phyloP scores from a whole-genome alignment of 106 monocot species.

The Allium sativum region DNA sequence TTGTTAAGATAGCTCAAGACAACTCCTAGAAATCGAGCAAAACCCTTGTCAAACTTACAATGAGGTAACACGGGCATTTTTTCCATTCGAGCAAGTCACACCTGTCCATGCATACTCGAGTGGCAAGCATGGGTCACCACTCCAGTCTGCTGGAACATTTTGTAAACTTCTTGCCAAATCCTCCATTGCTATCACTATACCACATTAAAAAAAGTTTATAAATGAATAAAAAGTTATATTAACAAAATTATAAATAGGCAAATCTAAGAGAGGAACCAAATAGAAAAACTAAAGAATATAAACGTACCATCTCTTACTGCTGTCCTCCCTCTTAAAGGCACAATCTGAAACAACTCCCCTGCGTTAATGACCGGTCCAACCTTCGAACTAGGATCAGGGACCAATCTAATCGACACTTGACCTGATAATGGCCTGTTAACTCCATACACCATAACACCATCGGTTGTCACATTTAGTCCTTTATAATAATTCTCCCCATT shows the following conservation, averaged over 20 bases:
- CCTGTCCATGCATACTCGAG: slow-evolving; percentile 47
- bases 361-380: slow-evolving; percentile 90
- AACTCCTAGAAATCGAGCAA: neutral
- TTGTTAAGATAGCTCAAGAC: too few relatives aligned
- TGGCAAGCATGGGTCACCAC: slow-evolving; percentile 55
- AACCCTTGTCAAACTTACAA: slow-evolving; percentile 26
- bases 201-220: neutral
- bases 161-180: slow-evolving; percentile 39
- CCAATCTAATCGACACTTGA: slow-evolving; percentile 40
- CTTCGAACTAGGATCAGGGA: slow-evolving; percentile 38
- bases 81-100: slow-evolving; percentile 18
- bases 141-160: slow-evolving; percentile 53
- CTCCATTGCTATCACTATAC: slow-evolving; percentile 53
- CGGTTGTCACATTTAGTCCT: slow-evolving; percentile 58
- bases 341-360: slow-evolving; percentile 45
- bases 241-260: too few relatives aligned
- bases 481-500: slow-evolving; percentile 44
- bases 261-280: neutral
- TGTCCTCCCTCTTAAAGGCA: slow-evolving; percentile 32
- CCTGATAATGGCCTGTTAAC: slow-evolving; percentile 65
- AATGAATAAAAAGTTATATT: neutral
- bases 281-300: neutral
- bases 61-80: slow-evolving; percentile 12
- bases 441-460: slow-evolving; percentile 60
- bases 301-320: slow-evolving; percentile 49